Base-by-base conservation (phyloP, 257 asterid genomes). In the Lycium ferocissimum region DNA sequence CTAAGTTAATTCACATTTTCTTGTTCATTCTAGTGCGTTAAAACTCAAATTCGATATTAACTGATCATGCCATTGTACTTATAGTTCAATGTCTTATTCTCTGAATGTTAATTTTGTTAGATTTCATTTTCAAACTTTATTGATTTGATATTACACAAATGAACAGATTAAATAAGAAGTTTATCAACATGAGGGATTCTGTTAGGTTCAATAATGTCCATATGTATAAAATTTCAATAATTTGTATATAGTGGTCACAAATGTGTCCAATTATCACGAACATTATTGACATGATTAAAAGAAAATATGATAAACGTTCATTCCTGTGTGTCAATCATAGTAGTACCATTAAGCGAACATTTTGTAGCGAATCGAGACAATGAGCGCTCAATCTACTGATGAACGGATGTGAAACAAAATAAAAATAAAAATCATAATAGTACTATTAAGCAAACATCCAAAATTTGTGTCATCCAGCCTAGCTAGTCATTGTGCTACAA, bases 271-370 rank as follows among this genome's bases (percentile, higher is more conserved):
- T 26, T 26, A 76, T 15, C 2, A 26, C 82, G 14, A 26, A 51
- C 47, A 76, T 51, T 51, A 76, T 26, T 76, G 81, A 14, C 81
- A 76, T 22, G 65, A 76, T 26, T 22, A 53, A 76, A 76, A 53
- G 63, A 51, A 76, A 53, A 14, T 76, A 76, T 76, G 82, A 49
- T 62, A 75, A 75, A 67, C 1, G 49, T 43, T 37, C 18, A 67
- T 56, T 56, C 14, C 61, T 56, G 4, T 56, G 61, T 5, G 61
- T 56, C 73, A 66, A 66, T 13, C 45, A 35, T 54, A 62, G 33
- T 1, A 3, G 45, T 2, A 40, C 45, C 45, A 40, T 40, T 40
- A 40, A 40, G 45, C 45, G 45, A 40, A 40, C 33, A 26, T 1
- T 26, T 26, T 26, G 33, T 26, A 26, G 33, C 33, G 33, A 26